Evolutionary conservation across 1,284 basidiomycete genomes (phyloP).

Genomic region (Porogramme epimiltina): DNA sequence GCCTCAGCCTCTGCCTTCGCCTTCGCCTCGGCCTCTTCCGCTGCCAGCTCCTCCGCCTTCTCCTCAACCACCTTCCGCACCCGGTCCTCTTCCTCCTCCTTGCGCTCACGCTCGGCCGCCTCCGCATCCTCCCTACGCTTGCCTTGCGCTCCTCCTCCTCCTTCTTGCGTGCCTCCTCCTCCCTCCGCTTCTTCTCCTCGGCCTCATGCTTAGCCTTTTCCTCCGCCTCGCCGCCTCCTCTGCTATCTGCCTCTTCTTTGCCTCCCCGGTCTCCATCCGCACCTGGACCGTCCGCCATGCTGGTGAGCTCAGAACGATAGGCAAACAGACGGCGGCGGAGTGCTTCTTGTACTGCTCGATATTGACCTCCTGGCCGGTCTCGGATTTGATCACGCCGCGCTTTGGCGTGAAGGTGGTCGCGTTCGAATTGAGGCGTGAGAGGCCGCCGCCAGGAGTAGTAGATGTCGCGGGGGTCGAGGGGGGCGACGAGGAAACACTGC

Average conservation of each 20-base stretch:
- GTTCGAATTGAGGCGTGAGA: slow-evolving; percentile 54
- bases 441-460: slow-evolving; percentile 37
- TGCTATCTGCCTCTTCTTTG: slow-evolving; percentile 51
- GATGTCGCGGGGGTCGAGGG: slow-evolving; percentile 66
- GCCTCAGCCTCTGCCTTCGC: slow-evolving; percentile 33
- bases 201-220: slow-evolving; percentile 25
- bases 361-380: slow-evolving; percentile 62
- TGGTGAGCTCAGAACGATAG: slow-evolving; percentile 45
- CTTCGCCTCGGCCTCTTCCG: slow-evolving; percentile 28
- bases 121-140: slow-evolving; percentile 40
- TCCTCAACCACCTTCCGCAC: slow-evolving; percentile 36
- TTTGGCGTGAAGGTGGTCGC: slow-evolving; percentile 67
- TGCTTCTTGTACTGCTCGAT: slow-evolving; percentile 54
- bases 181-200: slow-evolving; percentile 28
- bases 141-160: slow-evolving; percentile 33
- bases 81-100: slow-evolving; percentile 41
- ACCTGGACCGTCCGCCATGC: slow-evolving; percentile 34
- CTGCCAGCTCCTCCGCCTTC: slow-evolving; percentile 30
- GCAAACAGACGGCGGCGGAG: slow-evolving; percentile 34
- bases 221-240: slow-evolving; percentile 30
- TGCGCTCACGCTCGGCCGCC: slow-evolving; percentile 38
- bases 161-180: slow-evolving; percentile 29
- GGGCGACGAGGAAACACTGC: slow-evolving; percentile 54
- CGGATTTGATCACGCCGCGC: slow-evolving; percentile 54
- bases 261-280: slow-evolving; percentile 50